A percentile compares a stretch with the other conserved stretches of the same genome.
These are phyloP conservation scores for Pulveroboletus ravenelii DNA, from an alignment of 768 basidiomycete genomes.

Conservation along the genomic window DNA sequence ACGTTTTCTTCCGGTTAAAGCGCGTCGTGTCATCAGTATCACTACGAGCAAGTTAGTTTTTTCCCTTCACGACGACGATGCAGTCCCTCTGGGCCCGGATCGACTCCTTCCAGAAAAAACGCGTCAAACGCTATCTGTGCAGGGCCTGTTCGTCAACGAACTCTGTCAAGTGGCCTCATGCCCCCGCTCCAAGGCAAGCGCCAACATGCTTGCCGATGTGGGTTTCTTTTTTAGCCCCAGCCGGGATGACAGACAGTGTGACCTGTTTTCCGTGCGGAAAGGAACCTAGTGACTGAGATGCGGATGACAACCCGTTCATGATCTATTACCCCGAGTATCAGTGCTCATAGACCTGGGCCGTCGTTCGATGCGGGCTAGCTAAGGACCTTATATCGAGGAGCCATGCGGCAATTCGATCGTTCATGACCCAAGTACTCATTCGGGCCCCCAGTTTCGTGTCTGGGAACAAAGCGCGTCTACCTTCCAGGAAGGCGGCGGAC, in stretches of 20 bases:
- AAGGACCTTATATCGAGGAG: slow-evolving; percentile 52
- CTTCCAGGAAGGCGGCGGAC: slow-evolving; percentile 64
- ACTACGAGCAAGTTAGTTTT: too few species aligned
- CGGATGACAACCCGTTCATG: slow-evolving; percentile 77
- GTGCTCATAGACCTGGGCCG: slow-evolving; percentile 71
- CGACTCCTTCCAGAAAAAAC: slow-evolving; percentile 58
- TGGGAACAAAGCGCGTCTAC: slow-evolving; percentile 55
- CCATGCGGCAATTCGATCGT: slow-evolving; percentile 37
- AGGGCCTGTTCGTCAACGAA: slow-evolving; percentile 44
- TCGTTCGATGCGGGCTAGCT: slow-evolving; percentile 65
- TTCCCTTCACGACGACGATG: slow-evolving; percentile 25
- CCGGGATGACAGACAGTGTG: slow-evolving; percentile 66
- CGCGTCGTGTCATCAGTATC: too few species aligned
- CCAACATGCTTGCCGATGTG: slow-evolving; percentile 74
- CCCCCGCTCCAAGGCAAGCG: slow-evolving; percentile 59
- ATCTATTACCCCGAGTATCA: slow-evolving; percentile 75
- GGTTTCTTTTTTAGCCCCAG: slow-evolving; percentile 84
- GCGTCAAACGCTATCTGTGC: slow-evolving; percentile 46
- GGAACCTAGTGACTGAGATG: slow-evolving; percentile 80
- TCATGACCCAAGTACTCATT: not conserved
- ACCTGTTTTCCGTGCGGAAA: slow-evolving; percentile 83
- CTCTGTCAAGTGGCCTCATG: slow-evolving; percentile 77
- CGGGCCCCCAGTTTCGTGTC: slow-evolving; percentile 48
- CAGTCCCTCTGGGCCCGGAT: slow-evolving; percentile 54
- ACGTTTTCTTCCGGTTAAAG: too few species aligned